Evolutionary conservation across 2,329 filamentous ascomycete genomes (phyloP), one percentile per base, ranked within the genome.

Genomic region (Fusarium illudens): DNA sequence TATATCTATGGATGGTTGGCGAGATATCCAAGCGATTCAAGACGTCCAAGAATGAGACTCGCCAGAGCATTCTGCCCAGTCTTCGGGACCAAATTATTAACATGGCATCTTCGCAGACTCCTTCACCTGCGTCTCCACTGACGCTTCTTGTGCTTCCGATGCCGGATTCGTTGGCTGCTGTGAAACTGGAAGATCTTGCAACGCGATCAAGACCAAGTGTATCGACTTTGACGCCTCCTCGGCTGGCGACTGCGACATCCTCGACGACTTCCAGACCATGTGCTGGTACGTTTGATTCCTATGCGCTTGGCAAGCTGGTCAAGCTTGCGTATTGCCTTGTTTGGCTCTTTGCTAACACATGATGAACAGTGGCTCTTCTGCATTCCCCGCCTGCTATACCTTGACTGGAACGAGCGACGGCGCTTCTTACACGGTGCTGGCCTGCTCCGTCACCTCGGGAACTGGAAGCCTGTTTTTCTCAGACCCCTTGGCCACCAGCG

Each of bases 81-180:
- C 17, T 12, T 4, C 42, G 27, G 29, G 6, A 44, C 25, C 8
- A 12, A 19, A 27, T 34, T 7, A 20, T 32, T 64, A 34, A 67
- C 30, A 30, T 37, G 15, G n/a, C 57, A 36, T 11, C 44, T 6
- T 22, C 46, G 46, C 25, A 77, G 75, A 71, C 33, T 73, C 75
- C 0, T 74, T 75, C 39, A 76, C 73, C 4, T 79, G 78, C 33
- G 67, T 75, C 27, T 71, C 68, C 3, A 37, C 52, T 7, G 65
- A 63, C 7, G 72, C 67, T 8, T 75, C 75, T 39, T 78, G 77
- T 58, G 73, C 63, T 25, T 72, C 62, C 19, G 65, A 68, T 6
- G 52, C 60, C n/a, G 70, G 64, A 52, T 75, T 65, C 58, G 64
- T 78, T 4, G 78, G 78, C 30, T 79, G 78, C 65, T 79, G 78